A percentile compares a stretch with the other conserved stretches of the same genome.
phyloP scores from a whole-genome alignment of 331 rosid genomes.

The Stylosanthes scabra region DNA sequence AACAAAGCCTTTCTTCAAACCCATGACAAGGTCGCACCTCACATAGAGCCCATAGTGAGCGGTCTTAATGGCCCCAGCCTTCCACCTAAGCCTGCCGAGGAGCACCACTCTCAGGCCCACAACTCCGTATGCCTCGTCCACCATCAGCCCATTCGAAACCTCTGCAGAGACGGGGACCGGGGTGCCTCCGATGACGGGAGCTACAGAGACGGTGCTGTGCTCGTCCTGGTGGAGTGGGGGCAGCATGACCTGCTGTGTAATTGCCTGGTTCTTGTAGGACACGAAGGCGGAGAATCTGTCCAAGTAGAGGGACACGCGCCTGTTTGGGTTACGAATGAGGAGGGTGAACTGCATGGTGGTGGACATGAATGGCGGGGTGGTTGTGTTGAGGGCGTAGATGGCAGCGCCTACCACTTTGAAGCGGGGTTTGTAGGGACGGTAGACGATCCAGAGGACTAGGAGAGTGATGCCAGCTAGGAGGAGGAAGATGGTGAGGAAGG shows the following conservation, averaged over 20 bases:
- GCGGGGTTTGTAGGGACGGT: conserved; percentile 79
- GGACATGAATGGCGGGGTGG: conserved; percentile 60
- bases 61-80: conserved; percentile 59
- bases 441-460: conserved; percentile 83
- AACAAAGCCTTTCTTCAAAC: conserved; percentile 67
- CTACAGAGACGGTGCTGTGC: conserved; percentile 60
- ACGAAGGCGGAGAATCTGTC: conserved; percentile 68
- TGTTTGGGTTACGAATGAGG: conserved; percentile 78
- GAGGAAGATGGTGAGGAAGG: conserved; percentile 65
- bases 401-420: conserved; percentile 76
- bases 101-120: conserved; percentile 62
- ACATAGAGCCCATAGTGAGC: conserved; percentile 64
- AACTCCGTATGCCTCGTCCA: conserved; percentile 71
- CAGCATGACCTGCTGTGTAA: conserved; percentile 68
- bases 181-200: conserved; percentile 81
- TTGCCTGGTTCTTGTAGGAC: conserved; percentile 65
- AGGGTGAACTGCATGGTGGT: conserved; percentile 85
- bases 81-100: conserved; percentile 82
- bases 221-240: conserved; percentile 60
- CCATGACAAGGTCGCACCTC: conserved; percentile 69
- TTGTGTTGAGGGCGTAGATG: conserved; percentile 67
- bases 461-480: conserved; percentile 56
- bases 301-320: conserved; percentile 62
- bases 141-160: conserved; percentile 55
- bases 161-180: conserved; percentile 68